phyloP scores from a whole-genome alignment of 2,329 filamentous ascomycete species.

The Piedraia hortae region DNA sequence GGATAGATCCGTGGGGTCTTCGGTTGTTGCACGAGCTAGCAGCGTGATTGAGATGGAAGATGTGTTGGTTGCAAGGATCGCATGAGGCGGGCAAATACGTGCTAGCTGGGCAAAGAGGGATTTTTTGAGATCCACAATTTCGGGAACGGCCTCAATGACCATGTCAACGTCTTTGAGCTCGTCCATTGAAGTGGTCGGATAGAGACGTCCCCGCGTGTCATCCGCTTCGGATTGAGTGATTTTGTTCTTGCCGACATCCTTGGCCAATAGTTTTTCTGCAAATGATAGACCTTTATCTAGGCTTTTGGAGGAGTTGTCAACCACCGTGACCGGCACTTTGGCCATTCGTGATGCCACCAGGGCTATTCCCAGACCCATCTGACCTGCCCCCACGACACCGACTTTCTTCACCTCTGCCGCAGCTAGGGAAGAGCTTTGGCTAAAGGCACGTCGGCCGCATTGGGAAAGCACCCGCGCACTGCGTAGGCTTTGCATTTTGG shows the following conservation, averaged over 20 bases:
- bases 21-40: slow-evolving; percentile 61
- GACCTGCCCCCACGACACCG: slow-evolving; percentile 79
- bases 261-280: slow-evolving; percentile 78
- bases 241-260: slow-evolving; percentile 69
- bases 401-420: slow-evolving; percentile 49
- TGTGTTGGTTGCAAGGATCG: slow-evolving; percentile 89
- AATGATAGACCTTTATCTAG: slow-evolving; percentile 76
- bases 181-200: slow-evolving; percentile 43
- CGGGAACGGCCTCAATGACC: slow-evolving; percentile 84
- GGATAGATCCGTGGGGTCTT: slow-evolving; percentile 52
- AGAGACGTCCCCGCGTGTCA: slow-evolving; percentile 40
- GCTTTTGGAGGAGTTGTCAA: slow-evolving; percentile 62
- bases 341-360: slow-evolving; percentile 74
- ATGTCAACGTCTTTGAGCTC: slow-evolving; percentile 69
- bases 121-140: slow-evolving; percentile 7
- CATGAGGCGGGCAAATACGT: slow-evolving; percentile 52
- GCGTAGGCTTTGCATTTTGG: slow-evolving; percentile 1
- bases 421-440: slow-evolving; percentile 24
- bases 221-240: slow-evolving; percentile 62
- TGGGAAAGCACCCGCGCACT: slow-evolving; percentile 1
- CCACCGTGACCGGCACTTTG: slow-evolving; percentile 53
- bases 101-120: slow-evolving; percentile 61
- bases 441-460: slow-evolving; percentile 30
- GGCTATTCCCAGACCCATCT: slow-evolving; percentile 60
- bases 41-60: slow-evolving; percentile 95